Evolutionary conservation across 148 eudicot genomes (phyloP).

Genomic region (Arctostaphylos glauca): DNA sequence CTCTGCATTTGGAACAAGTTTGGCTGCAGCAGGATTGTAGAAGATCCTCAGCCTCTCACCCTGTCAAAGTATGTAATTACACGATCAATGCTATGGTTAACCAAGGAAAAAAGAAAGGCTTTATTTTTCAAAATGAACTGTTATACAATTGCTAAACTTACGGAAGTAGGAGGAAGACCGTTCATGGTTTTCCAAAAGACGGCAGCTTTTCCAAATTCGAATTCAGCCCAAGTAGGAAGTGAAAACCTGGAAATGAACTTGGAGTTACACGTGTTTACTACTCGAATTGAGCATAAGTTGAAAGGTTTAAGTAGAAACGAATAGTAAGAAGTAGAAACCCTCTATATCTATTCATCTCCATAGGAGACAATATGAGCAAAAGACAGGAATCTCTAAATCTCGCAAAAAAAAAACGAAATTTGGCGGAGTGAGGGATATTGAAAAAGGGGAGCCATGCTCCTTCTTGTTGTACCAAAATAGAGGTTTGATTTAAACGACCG

Average conservation of each 20-base stretch:
- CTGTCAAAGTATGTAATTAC: conserved; percentile 30
- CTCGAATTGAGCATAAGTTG: not conserved
- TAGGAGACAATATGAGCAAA: not conserved
- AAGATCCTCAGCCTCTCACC: conserved; percentile 74
- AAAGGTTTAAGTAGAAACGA: not conserved
- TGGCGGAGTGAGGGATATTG: too few relatives aligned
- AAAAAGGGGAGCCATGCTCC: too few relatives aligned
- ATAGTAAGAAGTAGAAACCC: not conserved
- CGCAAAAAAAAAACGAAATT: too few relatives aligned
- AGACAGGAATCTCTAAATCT: not conserved
- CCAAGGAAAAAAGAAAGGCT: not conserved
- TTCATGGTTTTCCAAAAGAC: conserved; percentile 95
- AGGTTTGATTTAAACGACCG: too few relatives aligned
- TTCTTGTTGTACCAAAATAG: too few relatives aligned
- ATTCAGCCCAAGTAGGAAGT: conserved; percentile 86
- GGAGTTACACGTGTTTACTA: too few relatives aligned
- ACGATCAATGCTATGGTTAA: not conserved
- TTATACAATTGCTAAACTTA: conserved; percentile 27
- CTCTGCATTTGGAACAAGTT: conserved; percentile 67
- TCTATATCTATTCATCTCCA: not conserved
- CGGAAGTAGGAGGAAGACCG: conserved; percentile 85
- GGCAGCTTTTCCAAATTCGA: conserved; percentile 80
- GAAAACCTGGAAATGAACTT: conserved; percentile 40
- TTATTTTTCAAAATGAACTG: not conserved
- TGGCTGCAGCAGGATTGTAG: conserved; percentile 79